phyloP scores from a whole-genome alignment of 345 rosid genomes.

The Eucalyptus curtisii region DNA sequence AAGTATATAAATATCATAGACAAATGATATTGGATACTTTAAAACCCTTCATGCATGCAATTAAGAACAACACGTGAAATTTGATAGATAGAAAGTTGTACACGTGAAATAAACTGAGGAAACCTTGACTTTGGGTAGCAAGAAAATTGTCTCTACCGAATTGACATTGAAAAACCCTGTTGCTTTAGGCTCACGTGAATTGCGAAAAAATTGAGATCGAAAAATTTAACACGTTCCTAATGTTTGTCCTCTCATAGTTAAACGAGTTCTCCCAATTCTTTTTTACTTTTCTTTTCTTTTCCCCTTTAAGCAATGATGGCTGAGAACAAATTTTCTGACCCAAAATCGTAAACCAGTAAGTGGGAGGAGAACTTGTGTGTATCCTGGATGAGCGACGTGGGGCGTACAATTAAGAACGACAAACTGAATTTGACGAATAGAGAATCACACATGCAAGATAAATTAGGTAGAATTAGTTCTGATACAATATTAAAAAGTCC shows the following conservation, averaged over 20 bases:
- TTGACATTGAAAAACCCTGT: background rate
- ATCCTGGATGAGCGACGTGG: background rate
- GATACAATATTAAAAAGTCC: background rate
- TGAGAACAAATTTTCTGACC: background rate
- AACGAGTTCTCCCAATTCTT: background rate
- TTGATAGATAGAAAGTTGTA: background rate
- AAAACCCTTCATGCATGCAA: background rate
- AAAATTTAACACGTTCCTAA: background rate
- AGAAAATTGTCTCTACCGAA: background rate
- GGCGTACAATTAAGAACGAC: background rate
- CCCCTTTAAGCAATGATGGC: background rate
- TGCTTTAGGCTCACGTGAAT: background rate
- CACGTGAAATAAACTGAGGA: background rate
- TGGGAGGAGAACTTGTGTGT: background rate
- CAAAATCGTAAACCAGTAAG: background rate
- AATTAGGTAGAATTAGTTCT: background rate
- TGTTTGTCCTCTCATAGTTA: background rate
- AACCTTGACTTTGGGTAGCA: background rate
- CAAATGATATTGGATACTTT: background rate
- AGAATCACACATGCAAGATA: background rate
- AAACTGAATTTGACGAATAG: background rate
- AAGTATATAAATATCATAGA: background rate
- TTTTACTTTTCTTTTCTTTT: background rate
- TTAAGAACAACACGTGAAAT: background rate
- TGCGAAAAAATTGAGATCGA: background rate